These are phyloP conservation scores for Magnusiomyces clavatus DNA, from an alignment of 1,139 yeast species.

Conservation along the genomic window DNA sequence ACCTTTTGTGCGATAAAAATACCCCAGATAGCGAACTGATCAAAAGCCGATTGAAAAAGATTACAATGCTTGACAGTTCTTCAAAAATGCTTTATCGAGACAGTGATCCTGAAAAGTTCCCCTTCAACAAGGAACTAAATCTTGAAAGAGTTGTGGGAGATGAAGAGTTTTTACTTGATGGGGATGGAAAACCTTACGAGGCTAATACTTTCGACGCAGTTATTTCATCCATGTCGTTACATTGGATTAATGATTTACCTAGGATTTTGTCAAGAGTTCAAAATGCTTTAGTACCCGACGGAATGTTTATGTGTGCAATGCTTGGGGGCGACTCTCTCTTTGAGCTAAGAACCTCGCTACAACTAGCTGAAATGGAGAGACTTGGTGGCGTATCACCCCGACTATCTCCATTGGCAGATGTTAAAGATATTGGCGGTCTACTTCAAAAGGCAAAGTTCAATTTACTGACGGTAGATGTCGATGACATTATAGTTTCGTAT, in stretches of 20 bases:
- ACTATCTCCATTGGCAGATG: conserved; percentile 72
- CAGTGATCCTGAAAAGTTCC: conserved; percentile 25
- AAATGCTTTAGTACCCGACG: conserved; percentile 66
- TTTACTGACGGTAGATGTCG: conserved; percentile 76
- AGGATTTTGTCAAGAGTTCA: conserved; percentile 50
- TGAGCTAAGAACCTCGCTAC: conserved; percentile 72
- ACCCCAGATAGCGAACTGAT: conserved; percentile 45
- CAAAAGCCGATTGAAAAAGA: conserved; percentile 44
- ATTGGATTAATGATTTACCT: conserved; percentile 84
- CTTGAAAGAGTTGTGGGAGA: conserved; percentile 50
- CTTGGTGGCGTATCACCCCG: conserved; percentile 75
- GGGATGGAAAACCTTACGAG: conserved; percentile 13
- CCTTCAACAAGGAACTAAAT: conserved; percentile 39
- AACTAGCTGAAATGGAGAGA: conserved; percentile 75
- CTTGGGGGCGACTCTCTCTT: conserved; percentile 80
- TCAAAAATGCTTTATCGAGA: conserved; percentile 48
- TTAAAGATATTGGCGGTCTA: conserved; percentile 67
- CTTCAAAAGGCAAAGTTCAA: conserved; percentile 71
- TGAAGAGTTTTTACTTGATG: conserved; percentile 43
- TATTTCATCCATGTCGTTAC: conserved; percentile 63
- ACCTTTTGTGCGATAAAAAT: conserved; percentile 28
- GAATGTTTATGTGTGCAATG: conserved; percentile 75
- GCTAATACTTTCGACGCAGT: conserved; percentile 57
- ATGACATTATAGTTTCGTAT: conserved; percentile 75
- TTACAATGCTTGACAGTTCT: conserved; percentile 66